These are phyloP conservation scores for Erigeron philadelphicus DNA, from an alignment of 140 eudicot species.

Conservation along the genomic window DNA sequence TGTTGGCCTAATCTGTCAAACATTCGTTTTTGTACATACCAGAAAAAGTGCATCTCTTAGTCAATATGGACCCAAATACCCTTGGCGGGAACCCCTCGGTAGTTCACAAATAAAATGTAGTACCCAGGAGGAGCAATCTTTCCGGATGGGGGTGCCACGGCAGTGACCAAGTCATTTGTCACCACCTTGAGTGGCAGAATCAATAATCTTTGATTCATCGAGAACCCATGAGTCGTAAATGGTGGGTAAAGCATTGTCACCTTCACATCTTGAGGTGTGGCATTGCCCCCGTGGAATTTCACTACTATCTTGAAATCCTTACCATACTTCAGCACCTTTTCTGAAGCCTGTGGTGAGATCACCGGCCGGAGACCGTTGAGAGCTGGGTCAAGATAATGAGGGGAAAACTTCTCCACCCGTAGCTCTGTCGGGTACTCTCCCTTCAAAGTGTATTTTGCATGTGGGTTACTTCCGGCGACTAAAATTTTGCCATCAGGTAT, in stretches of 20 bases:
- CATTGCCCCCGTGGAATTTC: not conserved
- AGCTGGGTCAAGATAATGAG: slow-evolving; percentile 61
- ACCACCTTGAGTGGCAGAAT: slow-evolving; percentile 27
- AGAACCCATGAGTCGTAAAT: slow-evolving; percentile 81
- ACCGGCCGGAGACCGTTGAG: slow-evolving; percentile 31
- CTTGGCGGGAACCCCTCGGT: slow-evolving; percentile 55
- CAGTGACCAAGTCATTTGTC: slow-evolving; percentile 8
- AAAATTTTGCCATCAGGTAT: slow-evolving; percentile 50
- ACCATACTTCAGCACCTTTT: slow-evolving; percentile 37
- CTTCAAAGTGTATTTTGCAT: slow-evolving; percentile 29
- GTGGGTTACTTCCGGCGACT: slow-evolving; percentile 81
- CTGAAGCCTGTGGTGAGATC: slow-evolving; percentile 14
- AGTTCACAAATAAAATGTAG: slow-evolving; percentile 64
- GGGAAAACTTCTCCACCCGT: slow-evolving; percentile 68
- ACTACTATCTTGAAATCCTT: slow-evolving; percentile 24
- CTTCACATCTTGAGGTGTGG: slow-evolving; percentile 37
- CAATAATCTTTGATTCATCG: slow-evolving; percentile 65
- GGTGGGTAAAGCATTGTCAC: slow-evolving; percentile 72
- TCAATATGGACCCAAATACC: slow-evolving; percentile 75
- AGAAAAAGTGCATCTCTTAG: slow-evolving; percentile 10
- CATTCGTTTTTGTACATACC: not conserved
- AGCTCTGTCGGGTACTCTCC: slow-evolving; percentile 60
- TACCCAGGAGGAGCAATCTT: slow-evolving; percentile 40
- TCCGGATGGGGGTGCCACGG: slow-evolving; percentile 35
- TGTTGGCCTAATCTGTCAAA: slow-evolving; percentile 5